Evolutionary conservation across 139 green algal genomes (phyloP).

Genomic region (Coelastrella sp.): DNA sequence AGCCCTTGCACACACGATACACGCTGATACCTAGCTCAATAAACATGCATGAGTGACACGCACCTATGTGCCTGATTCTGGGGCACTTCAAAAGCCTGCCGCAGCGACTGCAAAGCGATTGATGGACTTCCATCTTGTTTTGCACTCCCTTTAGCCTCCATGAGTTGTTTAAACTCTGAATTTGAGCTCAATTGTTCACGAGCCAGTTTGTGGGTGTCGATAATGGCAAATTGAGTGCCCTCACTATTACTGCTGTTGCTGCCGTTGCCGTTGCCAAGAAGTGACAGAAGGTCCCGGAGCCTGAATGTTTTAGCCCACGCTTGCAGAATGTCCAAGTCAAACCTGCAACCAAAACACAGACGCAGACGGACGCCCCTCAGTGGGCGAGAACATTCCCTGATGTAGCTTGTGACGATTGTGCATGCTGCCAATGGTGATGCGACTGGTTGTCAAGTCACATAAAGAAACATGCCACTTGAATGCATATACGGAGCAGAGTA

Average conservation of each 20-base stretch:
- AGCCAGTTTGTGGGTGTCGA: not conserved
- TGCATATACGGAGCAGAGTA: too few relatives aligned
- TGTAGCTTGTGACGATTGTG: not conserved
- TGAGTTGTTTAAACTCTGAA: not conserved
- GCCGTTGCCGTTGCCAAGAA: constrained; percentile 19
- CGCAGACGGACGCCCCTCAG: not conserved
- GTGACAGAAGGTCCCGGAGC: not conserved
- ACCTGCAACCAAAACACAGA: not conserved
- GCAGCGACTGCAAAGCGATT: not conserved
- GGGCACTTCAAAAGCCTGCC: not conserved
- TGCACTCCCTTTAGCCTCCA: too few relatives aligned
- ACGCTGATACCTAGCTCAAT: too few relatives aligned
- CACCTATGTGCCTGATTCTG: constrained; percentile 23
- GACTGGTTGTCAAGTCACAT: too few relatives aligned
- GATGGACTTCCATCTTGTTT: too few relatives aligned
- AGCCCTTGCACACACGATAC: too few relatives aligned
- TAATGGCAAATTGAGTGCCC: not conserved
- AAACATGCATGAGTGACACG: not conserved
- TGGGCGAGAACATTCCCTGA: not conserved
- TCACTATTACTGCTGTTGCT: not conserved
- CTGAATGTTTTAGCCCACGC: not conserved
- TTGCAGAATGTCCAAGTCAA: not conserved
- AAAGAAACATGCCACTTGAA: too few relatives aligned
- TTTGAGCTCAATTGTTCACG: not conserved
- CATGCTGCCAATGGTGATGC: too few relatives aligned